Base-by-base conservation (phyloP, 129 eudicot species). In the Artemisia annua region DNA sequence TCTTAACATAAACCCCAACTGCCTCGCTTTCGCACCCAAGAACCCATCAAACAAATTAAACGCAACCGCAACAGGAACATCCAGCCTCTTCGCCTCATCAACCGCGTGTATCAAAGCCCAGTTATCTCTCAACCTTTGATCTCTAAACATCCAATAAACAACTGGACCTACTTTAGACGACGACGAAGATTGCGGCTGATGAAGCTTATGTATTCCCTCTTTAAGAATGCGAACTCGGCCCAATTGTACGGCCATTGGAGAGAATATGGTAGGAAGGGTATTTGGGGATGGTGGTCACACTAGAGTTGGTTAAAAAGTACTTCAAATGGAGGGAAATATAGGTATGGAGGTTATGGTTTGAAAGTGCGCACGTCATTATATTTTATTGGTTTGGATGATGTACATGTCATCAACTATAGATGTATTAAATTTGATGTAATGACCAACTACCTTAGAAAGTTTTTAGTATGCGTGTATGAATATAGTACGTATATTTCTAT, bases 71-170 rank as follows among this genome's bases (percentile, higher is more conserved):
- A 95, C 84, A 12, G 99, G 96, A 10, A 86, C 99, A 73, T 88
- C 82, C 46, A 72, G 82, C 49, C 79, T 81, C 76, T 95, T 87
- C 0, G 97, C 99, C 63, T 88, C 83, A 73, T 91, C 94, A 66
- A 91, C 84, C 59, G 99, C 97, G 65, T 90, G 97, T 55, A 95
- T 88, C 85, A 91, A 80, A 5, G 99, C 97, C 99, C 97, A 91
- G 53, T 95, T 95, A 67, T 95, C 99, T 68, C 71, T 86, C 80
- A 91, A 50, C 82, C 99, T 77, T 61, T 95, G 99, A 80, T 95
- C 99, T 71, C 99, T 88, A 78, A 95, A 90, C 99, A 95, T 95
- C 97, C 99, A 95, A 79, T 95, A 95, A 66, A 95, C 96, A 67
- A 95, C 99, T 24, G 97, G 95, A n/a, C 97, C 97, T 3, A 8